Evolutionary conservation across 2,329 filamentous ascomycete genomes (phyloP), one percentile per base, ranked within the genome.

Genomic region (Purpureocillium takamizusanense): DNA sequence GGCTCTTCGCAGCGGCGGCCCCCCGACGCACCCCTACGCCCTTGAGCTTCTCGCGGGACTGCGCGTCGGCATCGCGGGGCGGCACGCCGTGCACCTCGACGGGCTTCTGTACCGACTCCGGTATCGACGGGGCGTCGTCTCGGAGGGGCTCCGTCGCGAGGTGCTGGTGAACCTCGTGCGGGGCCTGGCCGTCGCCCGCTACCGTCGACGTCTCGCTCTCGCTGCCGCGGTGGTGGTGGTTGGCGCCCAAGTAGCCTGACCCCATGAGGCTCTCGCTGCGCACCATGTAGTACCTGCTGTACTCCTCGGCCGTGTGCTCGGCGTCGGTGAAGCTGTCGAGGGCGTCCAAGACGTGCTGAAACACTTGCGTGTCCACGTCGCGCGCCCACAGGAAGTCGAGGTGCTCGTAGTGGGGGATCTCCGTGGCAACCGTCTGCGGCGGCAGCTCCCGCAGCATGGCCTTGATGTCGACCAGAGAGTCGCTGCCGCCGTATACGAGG

Each of bases 321-420:
- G 74, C 67, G 31, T 69, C 67, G 2, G 71, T 75, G 54, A 82
- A 86, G 49, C 72, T 81, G 42, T 94, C 79, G 9, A 98, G 67
- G 0, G 92, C 89, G 50, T 94, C 83, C 46, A 95, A 89, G 2
- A 98, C 87, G 55, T 94, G 86, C 13, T 81, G 85, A 53, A 95
- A 95, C 3, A 97, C 90, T 37, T 88, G 77, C 1, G 72, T 67
- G 48, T 94, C 76, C 7, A 94, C 85, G 51, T 95, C 88, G 29
- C 78, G 71, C 1, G 86, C 92, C 92, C 92, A 98, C 1, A 98
- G 69, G 52, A 98, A 95, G 59, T 98, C 92, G 17, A 98, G 76
- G 60, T 98, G 92, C 60, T 98, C 92, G 59, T 95, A 98, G 56
- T 94, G 87, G 0, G 83, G 78, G 31, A 98, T 84, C 54, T 90